These are phyloP conservation scores for Boletus vinaceobasis DNA, from an alignment of 768 basidiomycete genomes.

Conservation along the genomic window DNA sequence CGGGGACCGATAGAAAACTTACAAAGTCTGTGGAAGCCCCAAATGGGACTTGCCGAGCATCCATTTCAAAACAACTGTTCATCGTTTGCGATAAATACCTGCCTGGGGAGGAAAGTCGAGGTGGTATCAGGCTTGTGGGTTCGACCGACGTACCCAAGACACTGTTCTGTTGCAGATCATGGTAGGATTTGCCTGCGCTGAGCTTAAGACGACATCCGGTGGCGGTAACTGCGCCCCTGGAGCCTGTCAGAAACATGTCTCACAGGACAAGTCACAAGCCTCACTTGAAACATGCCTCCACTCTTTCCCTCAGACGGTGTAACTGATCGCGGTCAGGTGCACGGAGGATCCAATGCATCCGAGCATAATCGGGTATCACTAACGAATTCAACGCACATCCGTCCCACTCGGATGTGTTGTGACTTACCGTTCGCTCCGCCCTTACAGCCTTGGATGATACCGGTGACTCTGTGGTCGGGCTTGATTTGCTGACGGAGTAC, in stretches of 20 bases:
- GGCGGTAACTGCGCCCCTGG: conserved; percentile 65
- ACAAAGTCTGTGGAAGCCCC: conserved; percentile 79
- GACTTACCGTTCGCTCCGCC: conserved; percentile 66
- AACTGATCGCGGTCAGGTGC: conserved; percentile 63
- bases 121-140: neutral
- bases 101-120: conserved; percentile 36
- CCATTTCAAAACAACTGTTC: conserved; percentile 42
- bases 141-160: conserved; percentile 43
- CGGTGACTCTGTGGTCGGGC: conserved; percentile 77
- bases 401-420: neutral
- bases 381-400: neutral
- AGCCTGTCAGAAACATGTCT: conserved; percentile 6
- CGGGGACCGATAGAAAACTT: conserved; percentile 27
- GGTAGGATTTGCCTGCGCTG: conserved; percentile 40
- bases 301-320: conserved; percentile 50
- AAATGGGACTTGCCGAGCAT: conserved; percentile 34
- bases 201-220: conserved; percentile 54
- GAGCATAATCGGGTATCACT: conserved; percentile 86
- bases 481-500: conserved; percentile 84
- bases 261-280: conserved; percentile 19
- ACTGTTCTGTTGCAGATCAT: conserved; percentile 58
- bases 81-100: conserved; percentile 49
- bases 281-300: conserved; percentile 70
- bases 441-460: conserved; percentile 66
- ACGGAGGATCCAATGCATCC: conserved; percentile 69